Conservation (phyloP, 805 yeast species). For the Blastobotrys peoriensis region DNA sequence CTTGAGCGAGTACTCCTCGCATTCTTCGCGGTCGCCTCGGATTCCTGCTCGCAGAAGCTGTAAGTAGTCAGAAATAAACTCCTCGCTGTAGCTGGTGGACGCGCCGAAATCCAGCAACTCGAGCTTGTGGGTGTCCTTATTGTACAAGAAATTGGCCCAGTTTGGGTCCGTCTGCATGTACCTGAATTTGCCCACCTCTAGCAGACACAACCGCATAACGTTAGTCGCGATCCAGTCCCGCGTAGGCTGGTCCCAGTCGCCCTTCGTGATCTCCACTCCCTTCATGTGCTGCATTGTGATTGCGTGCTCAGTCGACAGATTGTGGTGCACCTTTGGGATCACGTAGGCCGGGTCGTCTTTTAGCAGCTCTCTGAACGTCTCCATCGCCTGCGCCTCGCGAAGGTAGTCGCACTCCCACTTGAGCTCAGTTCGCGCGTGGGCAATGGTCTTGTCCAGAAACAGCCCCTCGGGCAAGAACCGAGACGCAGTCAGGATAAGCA, state of each 20-base stretch:
- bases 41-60: constrained; percentile 71
- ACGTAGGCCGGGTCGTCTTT: constrained; percentile 56
- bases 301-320: constrained; percentile 73
- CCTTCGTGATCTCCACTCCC: constrained; percentile 77
- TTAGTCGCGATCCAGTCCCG: constrained; percentile 77
- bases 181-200: constrained; percentile 75
- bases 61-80: constrained; percentile 65
- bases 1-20: constrained; percentile 57
- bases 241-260: constrained; percentile 62
- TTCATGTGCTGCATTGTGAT: constrained; percentile 85
- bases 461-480: constrained; percentile 84
- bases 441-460: constrained; percentile 85
- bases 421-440: constrained; percentile 85
- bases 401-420: constrained; percentile 97
- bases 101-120: constrained; percentile 96
- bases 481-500: constrained; percentile 80
- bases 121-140: constrained; percentile 59
- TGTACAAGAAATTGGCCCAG: constrained; percentile 95
- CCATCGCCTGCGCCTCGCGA: constrained; percentile 77
- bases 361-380: constrained; percentile 58
- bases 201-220: constrained; percentile 79
- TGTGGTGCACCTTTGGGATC: constrained; percentile 77
- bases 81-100: constrained; percentile 66
- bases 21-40: constrained; percentile 54
- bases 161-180: constrained; percentile 99